Percentiles rank a stretch among this genome's conserved stretches.
Evolutionary conservation across 345 rosid genomes (phyloP).

Genomic region (Geranium rotundifolium): DNA sequence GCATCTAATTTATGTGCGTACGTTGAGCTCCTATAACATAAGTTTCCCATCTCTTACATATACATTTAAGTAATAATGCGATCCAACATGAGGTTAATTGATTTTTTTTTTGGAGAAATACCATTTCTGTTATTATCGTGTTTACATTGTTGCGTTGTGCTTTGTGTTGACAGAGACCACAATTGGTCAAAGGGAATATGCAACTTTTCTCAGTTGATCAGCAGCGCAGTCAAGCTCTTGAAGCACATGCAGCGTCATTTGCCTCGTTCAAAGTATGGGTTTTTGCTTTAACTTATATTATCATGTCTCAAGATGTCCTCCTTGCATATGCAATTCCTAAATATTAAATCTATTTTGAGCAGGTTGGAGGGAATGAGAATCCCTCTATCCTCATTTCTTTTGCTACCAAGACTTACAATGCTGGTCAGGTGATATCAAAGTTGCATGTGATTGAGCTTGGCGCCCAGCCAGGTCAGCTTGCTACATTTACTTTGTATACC

Average conservation of each 20-base stretch:
- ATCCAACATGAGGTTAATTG: not conserved
- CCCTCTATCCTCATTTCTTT: conserved; percentile 84
- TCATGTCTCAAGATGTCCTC: not conserved
- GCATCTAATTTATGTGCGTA: too few relatives aligned
- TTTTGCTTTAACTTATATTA: conserved; percentile 3
- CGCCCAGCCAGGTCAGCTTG: conserved; percentile 71
- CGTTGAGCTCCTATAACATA: too few relatives aligned
- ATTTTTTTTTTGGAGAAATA: not conserved
- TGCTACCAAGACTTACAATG: conserved; percentile 77
- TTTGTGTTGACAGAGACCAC: conserved; percentile 49
- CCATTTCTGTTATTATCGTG: not conserved
- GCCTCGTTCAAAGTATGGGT: conserved; percentile 64
- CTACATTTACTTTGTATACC: conserved; percentile 1
- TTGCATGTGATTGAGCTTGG: conserved; percentile 96
- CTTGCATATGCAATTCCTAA: not conserved
- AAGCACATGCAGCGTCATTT: conserved; percentile 99
- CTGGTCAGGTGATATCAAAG: conserved; percentile 88
- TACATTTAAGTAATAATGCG: too few relatives aligned
- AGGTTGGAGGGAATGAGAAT: conserved; percentile 98
- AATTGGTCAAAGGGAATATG: conserved; percentile 90
- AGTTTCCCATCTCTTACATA: too few relatives aligned
- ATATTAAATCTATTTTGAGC: conserved; percentile 4
- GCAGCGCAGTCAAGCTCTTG: conserved; percentile 98
- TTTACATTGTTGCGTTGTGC: not conserved
- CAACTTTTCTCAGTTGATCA: conserved; percentile 91